A percentile compares a stretch with the other conserved stretches of the same genome.
Conservation (phyloP, 768 basidiomycete species). For the Collybiopsis luxurians region DNA sequence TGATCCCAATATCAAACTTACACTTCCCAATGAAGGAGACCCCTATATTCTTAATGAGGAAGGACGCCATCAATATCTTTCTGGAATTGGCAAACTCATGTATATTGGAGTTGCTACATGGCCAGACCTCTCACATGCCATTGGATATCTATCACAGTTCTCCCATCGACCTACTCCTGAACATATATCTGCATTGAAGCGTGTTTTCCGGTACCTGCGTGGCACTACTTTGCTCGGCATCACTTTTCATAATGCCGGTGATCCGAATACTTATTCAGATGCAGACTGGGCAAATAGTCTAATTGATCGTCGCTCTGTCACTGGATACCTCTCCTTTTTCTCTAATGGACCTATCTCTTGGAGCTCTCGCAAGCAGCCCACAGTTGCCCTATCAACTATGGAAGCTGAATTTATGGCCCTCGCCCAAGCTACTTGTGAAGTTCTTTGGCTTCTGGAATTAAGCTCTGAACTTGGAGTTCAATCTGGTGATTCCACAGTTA, state of each 20-base stretch:
- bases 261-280: constrained; percentile 15
- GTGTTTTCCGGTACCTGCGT: constrained; percentile 32
- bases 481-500: constrained; percentile 1
- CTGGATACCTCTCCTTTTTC: constrained; percentile 30
- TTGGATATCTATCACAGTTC: constrained; percentile 26
- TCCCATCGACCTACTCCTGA: too few species aligned
- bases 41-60: not conserved
- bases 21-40: not conserved
- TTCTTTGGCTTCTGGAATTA: constrained; percentile 29
- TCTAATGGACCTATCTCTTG: constrained; percentile 36
- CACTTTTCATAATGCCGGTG: constrained; percentile 3
- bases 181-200: too few species aligned
- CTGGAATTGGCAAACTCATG: constrained; percentile 25
- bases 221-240: constrained; percentile 15
- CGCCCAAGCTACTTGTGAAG: constrained; percentile 27
- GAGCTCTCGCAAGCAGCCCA: constrained; percentile 35
- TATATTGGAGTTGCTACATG: constrained; percentile 27
- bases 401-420: too few species aligned
- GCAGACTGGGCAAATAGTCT: constrained; percentile 24
- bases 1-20: constrained; percentile 12
- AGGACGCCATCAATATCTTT: constrained; percentile 17
- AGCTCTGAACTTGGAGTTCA: constrained; percentile 13
- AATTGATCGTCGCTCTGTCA: constrained; percentile 21
- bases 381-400: constrained; percentile 34
- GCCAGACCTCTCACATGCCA: constrained; percentile 30